Conservation (phyloP, 1,139 yeast genomes). For the Debaryomyces udenii region DNA sequence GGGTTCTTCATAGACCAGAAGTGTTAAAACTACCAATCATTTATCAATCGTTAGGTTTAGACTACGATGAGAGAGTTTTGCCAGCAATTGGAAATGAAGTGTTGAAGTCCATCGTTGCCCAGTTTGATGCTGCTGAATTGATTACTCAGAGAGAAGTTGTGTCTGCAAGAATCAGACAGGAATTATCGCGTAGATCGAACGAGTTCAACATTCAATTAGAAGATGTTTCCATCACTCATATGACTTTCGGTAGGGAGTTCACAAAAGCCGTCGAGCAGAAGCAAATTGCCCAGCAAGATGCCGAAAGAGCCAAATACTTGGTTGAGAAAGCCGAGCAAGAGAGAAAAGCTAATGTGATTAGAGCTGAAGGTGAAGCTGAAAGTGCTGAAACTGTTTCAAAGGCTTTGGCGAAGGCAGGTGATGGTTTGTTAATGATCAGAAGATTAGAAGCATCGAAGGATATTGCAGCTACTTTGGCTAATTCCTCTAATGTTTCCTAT, state of each 20-base stretch:
- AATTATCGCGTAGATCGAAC: constrained; percentile 77
- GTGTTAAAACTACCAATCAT: constrained; percentile 78
- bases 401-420: constrained; percentile 94
- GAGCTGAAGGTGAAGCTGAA: constrained; percentile 99
- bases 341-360: constrained; percentile 88
- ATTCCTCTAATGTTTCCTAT: constrained; percentile 87
- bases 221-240: constrained; percentile 97
- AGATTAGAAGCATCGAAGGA: constrained; percentile 96
- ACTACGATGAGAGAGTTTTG: constrained; percentile 94
- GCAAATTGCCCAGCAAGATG: constrained; percentile 99
- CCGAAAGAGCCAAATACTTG: constrained; percentile 92
- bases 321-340: constrained; percentile 99
- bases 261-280: constrained; percentile 98
- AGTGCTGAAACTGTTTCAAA: constrained; percentile 90
- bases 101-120: constrained; percentile 93
- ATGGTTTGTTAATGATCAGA: constrained; percentile 91
- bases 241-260: constrained; percentile 96
- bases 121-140: constrained; percentile 96
- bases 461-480: constrained; percentile 85
- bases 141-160: constrained; percentile 97
- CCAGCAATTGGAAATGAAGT: constrained; percentile 98
- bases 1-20: constrained; percentile 95
- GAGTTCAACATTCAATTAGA: constrained; percentile 92
- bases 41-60: constrained; percentile 89
- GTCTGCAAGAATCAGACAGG: constrained; percentile 85